Conservation (phyloP, 2,329 filamentous ascomycete species). For the Dactylellina cionopaga region DNA sequence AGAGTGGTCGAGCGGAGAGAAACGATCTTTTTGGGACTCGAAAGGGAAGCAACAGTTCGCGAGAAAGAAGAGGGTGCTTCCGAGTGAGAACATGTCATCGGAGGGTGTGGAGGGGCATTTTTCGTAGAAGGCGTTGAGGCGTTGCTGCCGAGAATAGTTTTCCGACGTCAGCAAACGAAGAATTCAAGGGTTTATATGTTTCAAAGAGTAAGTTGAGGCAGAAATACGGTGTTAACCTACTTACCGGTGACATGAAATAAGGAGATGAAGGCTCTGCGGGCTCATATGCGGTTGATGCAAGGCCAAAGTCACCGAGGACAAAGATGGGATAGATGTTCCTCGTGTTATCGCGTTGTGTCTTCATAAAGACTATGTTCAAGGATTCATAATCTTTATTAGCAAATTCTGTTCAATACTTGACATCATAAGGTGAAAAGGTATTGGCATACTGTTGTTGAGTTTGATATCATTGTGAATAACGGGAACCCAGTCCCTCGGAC, state of each 20-base stretch:
- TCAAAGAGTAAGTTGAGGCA: too few species aligned
- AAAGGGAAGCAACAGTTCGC: constrained; percentile 23
- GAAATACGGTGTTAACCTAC: background rate
- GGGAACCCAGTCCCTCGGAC: background rate
- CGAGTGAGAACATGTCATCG: constrained; percentile 33
- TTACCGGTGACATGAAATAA: constrained; percentile 41
- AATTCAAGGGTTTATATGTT: too few species aligned
- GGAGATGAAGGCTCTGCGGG: constrained; percentile 3
- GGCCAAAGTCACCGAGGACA: constrained; percentile 40
- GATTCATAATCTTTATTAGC: background rate
- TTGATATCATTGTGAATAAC: constrained; percentile 40
- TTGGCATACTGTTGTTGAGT: constrained; percentile 29
- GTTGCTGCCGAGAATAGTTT: background rate
- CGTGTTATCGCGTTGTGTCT: background rate
- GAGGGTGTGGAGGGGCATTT: background rate
- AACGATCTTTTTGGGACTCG: background rate
- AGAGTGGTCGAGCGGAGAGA: background rate
- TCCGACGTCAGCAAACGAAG: background rate
- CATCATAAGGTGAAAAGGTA: background rate
- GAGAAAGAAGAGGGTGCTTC: constrained; percentile 5
- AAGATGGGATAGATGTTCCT: constrained; percentile 36
- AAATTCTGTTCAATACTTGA: background rate
- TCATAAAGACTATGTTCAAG: constrained; percentile 37
- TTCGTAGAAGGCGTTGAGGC: background rate
- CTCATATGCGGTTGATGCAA: background rate